A percentile compares a stretch with the other conserved stretches of the same genome.
phyloP scores from a whole-genome alignment of 164 flowering plant genomes.

The Aristolochia contorta region DNA sequence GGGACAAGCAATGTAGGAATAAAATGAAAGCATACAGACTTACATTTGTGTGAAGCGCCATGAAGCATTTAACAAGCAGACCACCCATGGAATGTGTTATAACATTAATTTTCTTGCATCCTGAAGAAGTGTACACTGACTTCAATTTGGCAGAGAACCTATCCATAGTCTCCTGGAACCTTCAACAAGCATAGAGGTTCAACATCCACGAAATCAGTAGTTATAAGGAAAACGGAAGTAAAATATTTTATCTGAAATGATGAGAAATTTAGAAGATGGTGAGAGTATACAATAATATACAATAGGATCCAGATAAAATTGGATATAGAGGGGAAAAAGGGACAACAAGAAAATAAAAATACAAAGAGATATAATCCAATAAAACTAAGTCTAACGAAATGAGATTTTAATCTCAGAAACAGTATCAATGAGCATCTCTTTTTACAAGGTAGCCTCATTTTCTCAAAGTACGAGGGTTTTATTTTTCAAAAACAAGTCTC shows the following conservation, averaged over 20 bases:
- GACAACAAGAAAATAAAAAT: neutral
- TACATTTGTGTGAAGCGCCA: constrained; percentile 84
- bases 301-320: neutral
- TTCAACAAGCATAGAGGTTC: constrained; percentile 14
- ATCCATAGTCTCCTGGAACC: constrained; percentile 70
- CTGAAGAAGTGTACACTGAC: constrained; percentile 66
- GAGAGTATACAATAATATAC: too few species aligned
- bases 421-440: too few species aligned
- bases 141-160: constrained; percentile 68
- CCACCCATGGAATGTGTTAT: constrained; percentile 99
- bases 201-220: too few species aligned
- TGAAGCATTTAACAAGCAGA: constrained; percentile 88
- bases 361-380: neutral
- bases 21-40: neutral
- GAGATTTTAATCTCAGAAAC: too few species aligned
- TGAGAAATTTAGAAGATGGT: too few species aligned
- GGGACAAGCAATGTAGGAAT: neutral
- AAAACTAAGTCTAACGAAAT: too few species aligned
- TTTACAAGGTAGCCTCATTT: too few species aligned
- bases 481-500: neutral
- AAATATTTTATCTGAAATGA: too few species aligned
- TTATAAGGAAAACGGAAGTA: too few species aligned
- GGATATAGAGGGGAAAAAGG: neutral
- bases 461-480: neutral
- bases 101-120: constrained; percentile 73